Conservation (phyloP, 148 eudicot genomes). For the Bassia scoparia region DNA sequence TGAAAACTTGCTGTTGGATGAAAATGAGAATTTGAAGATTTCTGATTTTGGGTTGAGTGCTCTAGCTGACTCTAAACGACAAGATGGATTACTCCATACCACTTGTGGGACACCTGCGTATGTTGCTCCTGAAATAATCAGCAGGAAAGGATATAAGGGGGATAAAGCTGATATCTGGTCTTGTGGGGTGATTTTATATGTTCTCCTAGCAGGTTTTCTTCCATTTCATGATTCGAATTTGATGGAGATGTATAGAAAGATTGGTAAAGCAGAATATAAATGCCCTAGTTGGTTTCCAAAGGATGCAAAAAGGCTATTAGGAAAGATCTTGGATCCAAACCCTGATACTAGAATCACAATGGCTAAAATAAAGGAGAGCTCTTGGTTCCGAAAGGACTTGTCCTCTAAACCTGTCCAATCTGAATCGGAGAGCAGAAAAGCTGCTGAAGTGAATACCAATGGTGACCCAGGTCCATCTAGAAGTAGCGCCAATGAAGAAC, state of each 20-base stretch:
- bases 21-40: slow-evolving; percentile 60
- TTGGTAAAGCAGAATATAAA: slow-evolving; percentile 57
- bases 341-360: slow-evolving; percentile 61
- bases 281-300: slow-evolving; percentile 54
- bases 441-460: slow-evolving; percentile 15
- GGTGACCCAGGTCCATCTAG: slow-evolving; percentile 40
- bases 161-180: slow-evolving; percentile 81
- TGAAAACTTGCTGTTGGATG: slow-evolving; percentile 74
- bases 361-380: slow-evolving; percentile 47
- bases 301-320: slow-evolving; percentile 47
- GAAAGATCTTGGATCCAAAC: slow-evolving; percentile 61
- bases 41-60: slow-evolving; percentile 87
- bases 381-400: slow-evolving; percentile 53
- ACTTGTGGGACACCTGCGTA: slow-evolving; percentile 91
- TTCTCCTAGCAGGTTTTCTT: slow-evolving; percentile 73
- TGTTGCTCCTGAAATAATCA: slow-evolving; percentile 78
- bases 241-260: slow-evolving; percentile 82
- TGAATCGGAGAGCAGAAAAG: slow-evolving; percentile 9
- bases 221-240: slow-evolving; percentile 82
- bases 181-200: slow-evolving; percentile 81
- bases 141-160: slow-evolving; percentile 76
- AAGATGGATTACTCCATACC: slow-evolving; percentile 78
- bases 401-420: slow-evolving; percentile 28
- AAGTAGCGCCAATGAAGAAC: slow-evolving; percentile 24
- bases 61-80: slow-evolving; percentile 56